Conservation (phyloP, 2,329 filamentous ascomycete genomes). For the Cladophialophora psammophila region DNA sequence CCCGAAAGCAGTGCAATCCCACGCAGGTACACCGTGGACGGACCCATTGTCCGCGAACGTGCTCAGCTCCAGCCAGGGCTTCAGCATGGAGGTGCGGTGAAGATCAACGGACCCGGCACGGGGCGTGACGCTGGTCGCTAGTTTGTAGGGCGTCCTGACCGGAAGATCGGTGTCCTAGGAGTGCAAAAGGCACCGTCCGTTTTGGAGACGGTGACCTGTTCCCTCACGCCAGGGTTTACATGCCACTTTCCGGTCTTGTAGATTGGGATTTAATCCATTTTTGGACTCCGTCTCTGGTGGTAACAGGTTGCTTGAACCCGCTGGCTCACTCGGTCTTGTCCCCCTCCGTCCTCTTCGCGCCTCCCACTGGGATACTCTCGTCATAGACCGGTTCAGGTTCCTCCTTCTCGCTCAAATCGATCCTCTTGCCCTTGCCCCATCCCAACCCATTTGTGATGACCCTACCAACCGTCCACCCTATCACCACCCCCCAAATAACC, state of each 20-base stretch:
- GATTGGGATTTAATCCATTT: not conserved
- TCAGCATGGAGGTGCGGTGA: not conserved
- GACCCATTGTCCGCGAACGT: not conserved
- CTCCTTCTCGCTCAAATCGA: slow-evolving; percentile 40
- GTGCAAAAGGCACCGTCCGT: not conserved
- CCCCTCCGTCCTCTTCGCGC: not conserved
- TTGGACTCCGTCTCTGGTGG: not conserved
- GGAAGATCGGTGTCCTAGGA: not conserved
- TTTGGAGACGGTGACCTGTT: not conserved
- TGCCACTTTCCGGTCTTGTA: not conserved
- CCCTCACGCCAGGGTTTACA: not conserved
- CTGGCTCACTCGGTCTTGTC: slow-evolving; percentile 17
- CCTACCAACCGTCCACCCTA: slow-evolving; percentile 73
- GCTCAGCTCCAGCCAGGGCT: not conserved
- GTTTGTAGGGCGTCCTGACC: not conserved
- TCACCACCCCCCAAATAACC: slow-evolving; percentile 81
- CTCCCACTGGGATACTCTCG: slow-evolving; percentile 1
- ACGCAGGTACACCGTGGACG: not conserved
- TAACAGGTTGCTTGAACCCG: not conserved
- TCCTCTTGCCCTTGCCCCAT: slow-evolving; percentile 38
- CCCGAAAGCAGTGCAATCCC: not conserved
- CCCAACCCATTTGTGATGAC: slow-evolving; percentile 30
- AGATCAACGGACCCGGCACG: not conserved
- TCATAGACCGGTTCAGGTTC: slow-evolving; percentile 1
- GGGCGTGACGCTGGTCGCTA: not conserved